Evolutionary conservation across 106 monocot genomes (phyloP).

Genomic region (Ottelia alismoides): DNA sequence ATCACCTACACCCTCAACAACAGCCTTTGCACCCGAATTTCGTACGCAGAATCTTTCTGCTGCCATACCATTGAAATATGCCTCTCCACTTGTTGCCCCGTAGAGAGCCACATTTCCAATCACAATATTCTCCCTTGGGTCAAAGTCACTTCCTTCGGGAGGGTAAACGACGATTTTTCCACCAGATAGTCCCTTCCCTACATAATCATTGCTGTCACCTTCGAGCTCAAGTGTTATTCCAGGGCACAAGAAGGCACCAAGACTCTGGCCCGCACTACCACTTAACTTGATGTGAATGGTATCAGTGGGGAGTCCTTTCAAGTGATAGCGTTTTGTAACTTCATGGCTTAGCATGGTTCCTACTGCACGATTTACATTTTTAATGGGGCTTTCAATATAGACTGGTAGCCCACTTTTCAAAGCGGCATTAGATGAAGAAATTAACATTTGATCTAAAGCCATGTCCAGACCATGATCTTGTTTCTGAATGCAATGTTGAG

Average conservation of each 20-base stretch:
- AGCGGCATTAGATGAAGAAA: constrained; percentile 47
- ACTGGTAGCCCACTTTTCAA: constrained; percentile 58
- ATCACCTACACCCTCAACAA: constrained; percentile 97
- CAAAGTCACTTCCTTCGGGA: constrained; percentile 65
- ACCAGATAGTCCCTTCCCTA: constrained; percentile 95
- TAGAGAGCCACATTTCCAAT: constrained; percentile 98
- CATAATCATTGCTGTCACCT: constrained; percentile 98
- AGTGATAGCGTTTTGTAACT: constrained; percentile 72
- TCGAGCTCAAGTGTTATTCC: constrained; percentile 98
- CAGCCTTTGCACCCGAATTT: constrained; percentile 92
- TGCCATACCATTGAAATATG: constrained; percentile 98
- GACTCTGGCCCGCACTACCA: constrained; percentile 94
- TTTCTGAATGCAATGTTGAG: constrained; percentile 89
- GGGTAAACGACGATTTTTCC: constrained; percentile 92
- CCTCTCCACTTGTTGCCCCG: constrained; percentile 87
- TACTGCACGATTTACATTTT: constrained; percentile 88
- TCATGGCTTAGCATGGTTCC: constrained; percentile 97
- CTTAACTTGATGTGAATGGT: constrained; percentile 76
- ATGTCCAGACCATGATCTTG: constrained; percentile 91
- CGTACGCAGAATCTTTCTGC: constrained; percentile 97
- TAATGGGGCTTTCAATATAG: constrained; percentile 58
- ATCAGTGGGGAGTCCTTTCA: constrained; percentile 67
- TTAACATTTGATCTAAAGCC: constrained; percentile 75
- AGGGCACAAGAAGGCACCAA: constrained; percentile 90
- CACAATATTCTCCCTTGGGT: constrained; percentile 93